A percentile compares a stretch with the other conserved stretches of the same genome.
Conservation (phyloP, 495 filamentous ascomycete genomes). For the Podospora pseudocomata region DNA sequence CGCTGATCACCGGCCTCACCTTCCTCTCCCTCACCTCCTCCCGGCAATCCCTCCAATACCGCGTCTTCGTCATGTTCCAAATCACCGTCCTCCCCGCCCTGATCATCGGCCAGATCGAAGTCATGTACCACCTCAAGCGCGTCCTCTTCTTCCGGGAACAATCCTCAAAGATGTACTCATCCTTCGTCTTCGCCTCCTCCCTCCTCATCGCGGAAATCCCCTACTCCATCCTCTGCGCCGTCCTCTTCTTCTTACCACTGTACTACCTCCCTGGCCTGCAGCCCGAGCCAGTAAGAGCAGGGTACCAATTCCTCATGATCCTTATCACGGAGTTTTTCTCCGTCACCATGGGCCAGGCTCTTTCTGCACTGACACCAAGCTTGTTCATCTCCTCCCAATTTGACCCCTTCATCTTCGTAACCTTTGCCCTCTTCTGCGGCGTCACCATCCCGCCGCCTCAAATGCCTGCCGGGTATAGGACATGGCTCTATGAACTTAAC, state of each 20-base stretch:
- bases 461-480: conserved; percentile 74
- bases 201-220: conserved; percentile 75
- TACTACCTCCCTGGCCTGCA: conserved; percentile 71
- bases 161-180: conserved; percentile 71
- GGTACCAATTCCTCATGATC: conserved; percentile 80
- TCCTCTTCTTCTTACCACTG: conserved; percentile 68
- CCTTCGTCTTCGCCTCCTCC: conserved; percentile 65
- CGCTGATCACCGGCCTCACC: conserved; percentile 68
- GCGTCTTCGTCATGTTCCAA: conserved; percentile 81
- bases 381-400: conserved; percentile 67
- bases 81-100: conserved; percentile 71
- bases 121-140: conserved; percentile 70
- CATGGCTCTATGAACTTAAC: conserved; percentile 78
- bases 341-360: conserved; percentile 66
- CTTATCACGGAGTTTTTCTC: conserved; percentile 73
- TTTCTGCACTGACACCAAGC: conserved; percentile 65
- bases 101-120: conserved; percentile 72
- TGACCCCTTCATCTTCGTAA: conserved; percentile 75
- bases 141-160: conserved; percentile 76
- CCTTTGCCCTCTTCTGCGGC: conserved; percentile 80
- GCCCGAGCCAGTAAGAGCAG: conserved; percentile 54
- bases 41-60: conserved; percentile 66
- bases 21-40: conserved; percentile 68
- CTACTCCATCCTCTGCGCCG: conserved; percentile 69
- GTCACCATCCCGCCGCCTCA: conserved; percentile 71